A percentile compares a stretch with the other conserved stretches of the same genome.
Evolutionary conservation across 2,329 filamentous ascomycete genomes (phyloP).

Genomic region (Chrysosporium queenslandicum): DNA sequence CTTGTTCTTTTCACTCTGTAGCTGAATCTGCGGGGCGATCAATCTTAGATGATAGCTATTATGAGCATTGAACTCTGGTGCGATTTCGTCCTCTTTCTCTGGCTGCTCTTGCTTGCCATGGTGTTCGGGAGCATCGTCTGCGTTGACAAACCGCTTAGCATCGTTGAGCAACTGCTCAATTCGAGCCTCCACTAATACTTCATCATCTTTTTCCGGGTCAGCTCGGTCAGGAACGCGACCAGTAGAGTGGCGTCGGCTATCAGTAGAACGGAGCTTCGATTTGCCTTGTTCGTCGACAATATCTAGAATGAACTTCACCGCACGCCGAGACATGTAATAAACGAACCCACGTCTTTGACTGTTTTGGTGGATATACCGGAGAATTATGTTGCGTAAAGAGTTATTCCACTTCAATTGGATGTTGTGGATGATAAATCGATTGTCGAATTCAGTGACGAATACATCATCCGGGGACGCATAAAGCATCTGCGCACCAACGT

Average conservation of each 20-base stretch:
- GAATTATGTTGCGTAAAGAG: conserved; percentile 82
- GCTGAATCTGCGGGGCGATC: conserved; percentile 93
- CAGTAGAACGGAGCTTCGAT: conserved; percentile 44
- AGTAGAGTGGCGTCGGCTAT: conserved; percentile 12
- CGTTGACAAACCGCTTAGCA: conserved; percentile 68
- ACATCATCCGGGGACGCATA: conserved; percentile 64
- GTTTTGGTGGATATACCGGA: conserved; percentile 95
- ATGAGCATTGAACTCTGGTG: conserved; percentile 77
- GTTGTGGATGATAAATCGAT: conserved; percentile 96
- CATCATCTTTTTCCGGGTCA: conserved; percentile 45
- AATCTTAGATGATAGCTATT: conserved; percentile 91
- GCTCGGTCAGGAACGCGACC: conserved; percentile 26
- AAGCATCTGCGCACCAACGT: conserved; percentile 44
- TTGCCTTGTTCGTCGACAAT: conserved; percentile 91
- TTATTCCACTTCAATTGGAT: conserved; percentile 99
- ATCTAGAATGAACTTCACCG: conserved; percentile 95
- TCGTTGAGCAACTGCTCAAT: conserved; percentile 80
- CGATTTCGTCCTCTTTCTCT: conserved; percentile 62
- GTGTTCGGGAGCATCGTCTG: conserved; percentile 45
- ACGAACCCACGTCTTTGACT: conserved; percentile 92
- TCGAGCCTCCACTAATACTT: conserved; percentile 64
- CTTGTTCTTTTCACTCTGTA: conserved; percentile 96
- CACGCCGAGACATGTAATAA: conserved; percentile 91
- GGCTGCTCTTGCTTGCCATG: conserved; percentile 24
- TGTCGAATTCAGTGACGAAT: conserved; percentile 90